Evolutionary conservation across 352 stramenopile species (phyloP), one percentile per base, ranked within the genome.

Genomic region (Globisporangium uncinulatum): DNA sequence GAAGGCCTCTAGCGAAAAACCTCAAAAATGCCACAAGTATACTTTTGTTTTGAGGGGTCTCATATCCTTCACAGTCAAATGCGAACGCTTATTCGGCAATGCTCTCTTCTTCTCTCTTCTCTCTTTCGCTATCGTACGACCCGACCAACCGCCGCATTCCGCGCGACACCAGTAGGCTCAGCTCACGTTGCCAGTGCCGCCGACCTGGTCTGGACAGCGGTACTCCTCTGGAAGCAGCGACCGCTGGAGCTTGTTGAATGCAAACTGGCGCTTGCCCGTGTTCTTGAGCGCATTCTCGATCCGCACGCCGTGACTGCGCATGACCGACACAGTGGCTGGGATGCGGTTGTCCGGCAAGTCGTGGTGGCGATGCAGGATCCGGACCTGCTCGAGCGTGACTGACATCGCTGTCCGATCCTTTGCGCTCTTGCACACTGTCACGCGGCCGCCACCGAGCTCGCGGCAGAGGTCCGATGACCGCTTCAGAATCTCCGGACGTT

Each of bases 401-500:
- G 96, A 97, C 96, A 99, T 99, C 48, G 92, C 95, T 39, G 96
- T 99, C 44, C 96, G 86, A 74, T 99, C 96, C 69, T 99, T 99
- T 15, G 95, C 96, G 69, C 83, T 97, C 63, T 99, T 99, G 65
- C 96, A 99, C 49, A 98, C 97, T 0, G 97, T 97, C 17, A 97
- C 82, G 45, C 91, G 89, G 1, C 92, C 94, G 34, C 83, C 95
- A 20, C 93, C 89, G 4, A 99, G 64, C 51, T 89, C 74, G 17
- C 86, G 78, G 63, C 86, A 92, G 42, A 95, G 55, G 50, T 94
- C 83, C 0, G 86, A 84, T 3, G 79, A 90, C 2, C 77, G 81
- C 54, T 92, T 88, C 24, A 95, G 44, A 46, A 95, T 95, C 50
- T 95, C 83, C 1, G 83, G 83, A 8, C 82, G 81, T 65, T 95